These are phyloP conservation scores for Penicillium diatomitis DNA, from an alignment of 495 filamentous ascomycete species.

Conservation along the genomic window DNA sequence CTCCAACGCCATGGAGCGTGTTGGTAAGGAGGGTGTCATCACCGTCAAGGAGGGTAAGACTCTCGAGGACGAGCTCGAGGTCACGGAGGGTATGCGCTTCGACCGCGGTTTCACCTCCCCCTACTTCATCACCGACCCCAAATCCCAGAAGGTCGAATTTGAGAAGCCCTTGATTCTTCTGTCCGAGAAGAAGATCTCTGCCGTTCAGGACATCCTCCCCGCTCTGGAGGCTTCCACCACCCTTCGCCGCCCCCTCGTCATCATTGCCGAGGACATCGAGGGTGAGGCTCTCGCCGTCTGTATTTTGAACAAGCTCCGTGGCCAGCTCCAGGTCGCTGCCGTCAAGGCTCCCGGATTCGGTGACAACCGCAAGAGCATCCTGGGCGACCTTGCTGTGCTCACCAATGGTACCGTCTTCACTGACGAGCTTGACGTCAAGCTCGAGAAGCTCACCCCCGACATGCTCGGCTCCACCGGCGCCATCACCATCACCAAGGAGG, in stretches of 20 bases:
- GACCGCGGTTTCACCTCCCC: conserved; percentile 97
- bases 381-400: conserved; percentile 88
- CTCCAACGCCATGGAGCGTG: conserved; percentile 98
- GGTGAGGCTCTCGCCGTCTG: conserved; percentile 97
- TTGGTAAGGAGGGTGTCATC: conserved; percentile 99
- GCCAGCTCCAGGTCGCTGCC: conserved; percentile 94
- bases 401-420: conserved; percentile 97
- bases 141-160: conserved; percentile 97
- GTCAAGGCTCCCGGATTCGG: conserved; percentile 99
- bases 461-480: conserved; percentile 95
- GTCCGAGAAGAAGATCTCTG: conserved; percentile 99
- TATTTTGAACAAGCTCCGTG: conserved; percentile 99
- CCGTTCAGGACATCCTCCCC: conserved; percentile 96
- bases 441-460: conserved; percentile 91
- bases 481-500: conserved; percentile 99
- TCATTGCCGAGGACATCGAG: conserved; percentile 98
- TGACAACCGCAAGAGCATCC: conserved; percentile 99
- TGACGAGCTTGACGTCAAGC: conserved; percentile 96
- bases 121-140: conserved; percentile 99
- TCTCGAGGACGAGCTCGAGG: conserved; percentile 92
- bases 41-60: conserved; percentile 99
- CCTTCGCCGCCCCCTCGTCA: conserved; percentile 87
- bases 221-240: conserved; percentile 95
- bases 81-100: conserved; percentile 99
- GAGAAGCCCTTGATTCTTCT: conserved; percentile 98